Percentiles rank a stretch among this genome's conserved stretches.
phyloP scores from a whole-genome alignment of 306 rosid genomes.

The Malus asiatica region DNA sequence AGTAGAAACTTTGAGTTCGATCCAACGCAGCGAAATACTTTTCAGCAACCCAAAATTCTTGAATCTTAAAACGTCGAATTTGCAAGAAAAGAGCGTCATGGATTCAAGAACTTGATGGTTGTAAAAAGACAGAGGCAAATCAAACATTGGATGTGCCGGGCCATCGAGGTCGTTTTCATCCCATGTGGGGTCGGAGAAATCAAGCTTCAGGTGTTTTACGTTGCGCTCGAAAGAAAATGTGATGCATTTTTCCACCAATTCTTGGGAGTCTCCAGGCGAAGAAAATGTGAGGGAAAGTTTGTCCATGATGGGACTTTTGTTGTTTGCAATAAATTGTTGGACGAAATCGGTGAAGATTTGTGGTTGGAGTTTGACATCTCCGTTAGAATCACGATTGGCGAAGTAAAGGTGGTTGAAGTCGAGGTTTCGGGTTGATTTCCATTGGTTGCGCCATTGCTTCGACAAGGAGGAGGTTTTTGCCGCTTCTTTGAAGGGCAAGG shows the following conservation, averaged over 20 bases:
- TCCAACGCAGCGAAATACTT: slow-evolving; percentile 21
- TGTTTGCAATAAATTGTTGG: slow-evolving; percentile 1
- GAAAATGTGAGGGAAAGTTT: background rate
- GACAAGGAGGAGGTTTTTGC: background rate
- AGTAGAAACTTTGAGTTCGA: background rate
- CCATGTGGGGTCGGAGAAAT: slow-evolving; percentile 27
- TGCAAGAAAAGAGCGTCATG: slow-evolving; percentile 18
- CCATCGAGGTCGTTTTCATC: background rate
- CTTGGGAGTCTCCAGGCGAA: background rate
- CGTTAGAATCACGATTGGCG: background rate
- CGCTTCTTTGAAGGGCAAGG: background rate
- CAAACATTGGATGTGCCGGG: background rate
- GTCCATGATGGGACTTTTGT: background rate
- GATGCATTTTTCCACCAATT: background rate
- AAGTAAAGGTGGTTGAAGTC: background rate
- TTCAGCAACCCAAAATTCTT: background rate
- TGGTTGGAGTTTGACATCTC: background rate
- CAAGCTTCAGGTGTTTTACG: slow-evolving; percentile 18
- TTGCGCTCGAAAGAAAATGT: slow-evolving; percentile 5
- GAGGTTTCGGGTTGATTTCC: background rate
- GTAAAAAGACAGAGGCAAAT: slow-evolving; percentile 20
- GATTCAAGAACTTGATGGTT: slow-evolving; percentile 8
- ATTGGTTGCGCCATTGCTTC: background rate
- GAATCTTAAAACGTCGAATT: background rate
- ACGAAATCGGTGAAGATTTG: background rate